Conservation (phyloP, 148 eudicot genomes). For the Nyssa sinensis region DNA sequence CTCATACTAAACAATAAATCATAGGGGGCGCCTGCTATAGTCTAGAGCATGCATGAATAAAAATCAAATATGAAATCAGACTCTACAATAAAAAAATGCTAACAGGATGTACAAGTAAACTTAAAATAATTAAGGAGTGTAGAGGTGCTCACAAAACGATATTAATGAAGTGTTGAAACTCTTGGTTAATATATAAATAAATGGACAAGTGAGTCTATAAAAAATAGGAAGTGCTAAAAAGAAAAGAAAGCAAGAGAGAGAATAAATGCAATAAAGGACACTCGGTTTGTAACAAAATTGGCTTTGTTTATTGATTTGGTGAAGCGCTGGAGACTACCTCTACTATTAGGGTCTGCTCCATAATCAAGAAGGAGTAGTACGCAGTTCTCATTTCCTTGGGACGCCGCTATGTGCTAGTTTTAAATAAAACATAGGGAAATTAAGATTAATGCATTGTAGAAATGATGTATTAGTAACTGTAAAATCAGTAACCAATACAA, state of each 20-base stretch:
- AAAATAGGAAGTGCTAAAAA: no score
- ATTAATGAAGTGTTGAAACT: background rate
- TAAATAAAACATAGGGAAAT: background rate
- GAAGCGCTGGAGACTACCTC: conserved; percentile 46
- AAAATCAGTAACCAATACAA: background rate
- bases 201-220: conserved; percentile 11
- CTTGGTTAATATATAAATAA: background rate
- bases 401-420: conserved; percentile 85
- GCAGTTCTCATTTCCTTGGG: conserved; percentile 76
- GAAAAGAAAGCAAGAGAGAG: background rate
- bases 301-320: background rate
- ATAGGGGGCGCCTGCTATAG: background rate
- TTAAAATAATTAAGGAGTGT: conserved; percentile 16
- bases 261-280: no score
- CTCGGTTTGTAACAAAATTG: no score
- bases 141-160: background rate
- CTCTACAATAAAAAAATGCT: background rate
- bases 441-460: background rate
- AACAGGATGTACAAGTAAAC: background rate
- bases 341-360: conserved; percentile 81
- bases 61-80: background rate
- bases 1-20: background rate
- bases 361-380: conserved; percentile 70
- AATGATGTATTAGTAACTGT: background rate
- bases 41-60: background rate